These are phyloP conservation scores for Penicillium pancosmium DNA, from an alignment of 495 filamentous ascomycete species.

Conservation along the genomic window DNA sequence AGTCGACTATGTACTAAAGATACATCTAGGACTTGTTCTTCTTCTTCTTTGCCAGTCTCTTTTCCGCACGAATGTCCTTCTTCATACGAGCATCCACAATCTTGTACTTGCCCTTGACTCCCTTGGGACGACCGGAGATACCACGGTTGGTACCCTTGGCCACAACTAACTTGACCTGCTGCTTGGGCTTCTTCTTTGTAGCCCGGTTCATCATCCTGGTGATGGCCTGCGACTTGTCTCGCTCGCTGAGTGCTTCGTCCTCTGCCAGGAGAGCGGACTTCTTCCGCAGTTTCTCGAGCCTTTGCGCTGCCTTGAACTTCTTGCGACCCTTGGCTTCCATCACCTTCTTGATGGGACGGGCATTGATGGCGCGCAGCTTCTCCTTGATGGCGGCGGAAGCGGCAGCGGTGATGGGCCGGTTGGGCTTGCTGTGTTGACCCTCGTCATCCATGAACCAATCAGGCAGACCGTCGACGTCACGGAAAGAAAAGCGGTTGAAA, in stretches of 20 bases:
- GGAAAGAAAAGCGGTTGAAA: constrained; percentile 91
- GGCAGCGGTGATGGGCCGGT: constrained; percentile 86
- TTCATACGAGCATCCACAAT: constrained; percentile 97
- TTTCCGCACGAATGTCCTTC: constrained; percentile 94
- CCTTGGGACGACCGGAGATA: constrained; percentile 73
- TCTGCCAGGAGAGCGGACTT: constrained; percentile 86
- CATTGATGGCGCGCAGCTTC: constrained; percentile 90
- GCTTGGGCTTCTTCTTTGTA: constrained; percentile 81
- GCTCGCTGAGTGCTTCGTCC: constrained; percentile 89
- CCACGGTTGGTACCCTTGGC: constrained; percentile 84
- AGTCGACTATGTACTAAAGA: constrained; percentile 24
- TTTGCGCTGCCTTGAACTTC: constrained; percentile 91
- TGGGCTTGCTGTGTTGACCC: constrained; percentile 73
- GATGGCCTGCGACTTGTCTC: constrained; percentile 89
- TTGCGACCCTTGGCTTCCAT: constrained; percentile 93
- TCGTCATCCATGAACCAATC: constrained; percentile 99
- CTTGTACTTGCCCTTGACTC: constrained; percentile 98
- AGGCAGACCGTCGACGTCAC: constrained; percentile 88
- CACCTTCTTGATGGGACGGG: constrained; percentile 98
- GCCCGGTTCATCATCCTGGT: constrained; percentile 78
- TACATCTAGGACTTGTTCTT: constrained; percentile 59
- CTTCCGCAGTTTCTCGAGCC: constrained; percentile 90
- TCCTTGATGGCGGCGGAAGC: constrained; percentile 94
- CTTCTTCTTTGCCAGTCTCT: constrained; percentile 75
- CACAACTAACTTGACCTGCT: constrained; percentile 85